Evolutionary conservation across 2,329 filamentous ascomycete species (phyloP), one percentile per base, ranked within the genome.

Genomic region (Fusarium nematophilum): DNA sequence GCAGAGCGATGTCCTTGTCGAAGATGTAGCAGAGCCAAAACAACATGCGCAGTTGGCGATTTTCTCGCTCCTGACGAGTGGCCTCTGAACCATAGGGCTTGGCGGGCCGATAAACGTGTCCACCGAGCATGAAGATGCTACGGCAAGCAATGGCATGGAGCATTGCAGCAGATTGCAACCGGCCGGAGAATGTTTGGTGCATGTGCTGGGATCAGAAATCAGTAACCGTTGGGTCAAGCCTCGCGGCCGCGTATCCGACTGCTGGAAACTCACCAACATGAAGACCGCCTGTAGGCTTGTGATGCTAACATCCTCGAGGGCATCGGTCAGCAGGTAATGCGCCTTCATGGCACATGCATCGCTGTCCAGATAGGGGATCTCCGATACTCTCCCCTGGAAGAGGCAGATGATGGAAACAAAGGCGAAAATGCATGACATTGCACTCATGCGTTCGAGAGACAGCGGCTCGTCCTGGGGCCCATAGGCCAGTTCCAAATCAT

Each of bases 21-120:
- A 84, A 69, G 2, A 74, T 75, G 52, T 84, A 86, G 57, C 79
- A 80, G 6, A 86, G 62, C 83, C 84, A 86, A 62, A 86, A 86
- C 0, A 86, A 49, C 25, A 72, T 65, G 3, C 79, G 73, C 0
- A 78, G 58, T 25, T 79, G 73, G 8, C 70, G 66, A 31, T 69
- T 64, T 37, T 70, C 64, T 2, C 73, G 72, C 37, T 72, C 70
- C 7, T 60, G 27, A 0, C 51, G 14, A 5, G 63, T 70, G 2
- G 69, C 34, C 2, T 50, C 52, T 2, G 50, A 52, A 2, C 57
- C 31, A 7, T 47, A 37, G 4, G 55, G 26, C n/a, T 56, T 48
- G 3, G 55, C 49, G 23, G 50, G 59, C 17, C 58, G 53, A 6
- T 70, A 45, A 1, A 66, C 71, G 51, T 86, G 80, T 1, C 75